Conservation (phyloP, 2,329 filamentous ascomycete genomes). For the Pseudogymnoascus sp. region DNA sequence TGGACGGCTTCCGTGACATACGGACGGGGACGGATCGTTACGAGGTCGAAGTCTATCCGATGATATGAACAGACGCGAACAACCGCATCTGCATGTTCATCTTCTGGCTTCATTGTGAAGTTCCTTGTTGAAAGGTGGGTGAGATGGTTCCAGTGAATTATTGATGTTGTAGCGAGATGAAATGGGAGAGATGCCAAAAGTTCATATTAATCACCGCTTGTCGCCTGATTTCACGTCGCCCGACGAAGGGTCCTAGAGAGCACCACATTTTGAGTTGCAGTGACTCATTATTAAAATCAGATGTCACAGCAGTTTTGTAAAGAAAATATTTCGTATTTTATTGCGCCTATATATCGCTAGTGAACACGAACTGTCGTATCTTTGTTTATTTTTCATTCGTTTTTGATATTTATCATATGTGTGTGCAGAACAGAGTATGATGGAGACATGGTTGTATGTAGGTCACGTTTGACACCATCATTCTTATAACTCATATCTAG, state of each 20-base stretch:
- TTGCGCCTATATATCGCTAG: not conserved
- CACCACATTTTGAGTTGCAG: not conserved
- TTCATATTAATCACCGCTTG: not conserved
- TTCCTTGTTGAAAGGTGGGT: not conserved
- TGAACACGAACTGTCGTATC: not conserved
- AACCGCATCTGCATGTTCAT: not conserved
- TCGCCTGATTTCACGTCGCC: not conserved
- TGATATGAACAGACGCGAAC: not conserved
- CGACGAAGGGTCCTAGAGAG: not conserved
- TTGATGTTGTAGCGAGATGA: not conserved
- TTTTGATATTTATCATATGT: not conserved
- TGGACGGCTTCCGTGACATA: not conserved
- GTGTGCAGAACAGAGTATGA: not conserved
- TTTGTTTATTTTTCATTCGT: not conserved
- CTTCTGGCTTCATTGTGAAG: not conserved
- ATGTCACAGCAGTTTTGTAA: not conserved
- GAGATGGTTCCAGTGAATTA: not conserved
- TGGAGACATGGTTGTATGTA: not conserved
- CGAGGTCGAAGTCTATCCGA: not conserved
- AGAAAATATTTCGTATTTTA: not conserved
- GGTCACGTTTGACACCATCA: not conserved
- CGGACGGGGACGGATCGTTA: not conserved
- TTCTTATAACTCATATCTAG: not conserved
- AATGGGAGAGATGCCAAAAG: not conserved
- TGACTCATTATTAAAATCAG: not conserved